A percentile compares a stretch with the other conserved stretches of the same genome.
These are phyloP conservation scores for Colletotrichum chrysophilum DNA, from an alignment of 2,329 filamentous ascomycete species.

Conservation along the genomic window DNA sequence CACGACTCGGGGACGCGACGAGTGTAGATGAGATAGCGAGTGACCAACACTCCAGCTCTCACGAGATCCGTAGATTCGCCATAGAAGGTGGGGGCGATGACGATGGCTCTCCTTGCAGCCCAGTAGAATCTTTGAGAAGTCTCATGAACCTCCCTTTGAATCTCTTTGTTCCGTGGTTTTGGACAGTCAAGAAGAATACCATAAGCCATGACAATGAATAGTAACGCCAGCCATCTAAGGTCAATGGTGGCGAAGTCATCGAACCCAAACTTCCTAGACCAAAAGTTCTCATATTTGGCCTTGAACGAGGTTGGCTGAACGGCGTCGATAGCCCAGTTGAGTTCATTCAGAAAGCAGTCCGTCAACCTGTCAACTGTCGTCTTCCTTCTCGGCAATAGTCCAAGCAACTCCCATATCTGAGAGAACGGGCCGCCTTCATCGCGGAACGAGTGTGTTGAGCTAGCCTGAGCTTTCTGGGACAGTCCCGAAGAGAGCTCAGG, in stretches of 20 bases:
- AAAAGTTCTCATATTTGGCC: slow-evolving; percentile 41
- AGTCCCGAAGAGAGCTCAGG: slow-evolving; percentile 27
- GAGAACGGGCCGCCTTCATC: slow-evolving; percentile 29
- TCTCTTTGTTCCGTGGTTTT: slow-evolving; percentile 32
- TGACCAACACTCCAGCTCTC: slow-evolving; percentile 42
- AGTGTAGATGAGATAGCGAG: slow-evolving; percentile 43
- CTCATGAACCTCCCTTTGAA: slow-evolving; percentile 39
- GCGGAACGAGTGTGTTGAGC: slow-evolving; percentile 12
- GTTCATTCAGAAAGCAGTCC: slow-evolving; percentile 36
- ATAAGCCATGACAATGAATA: slow-evolving; percentile 45
- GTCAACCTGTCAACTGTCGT: slow-evolving; percentile 39
- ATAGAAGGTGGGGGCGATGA: slow-evolving; percentile 45
- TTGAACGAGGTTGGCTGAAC: slow-evolving; percentile 38
- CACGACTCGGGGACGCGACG: slow-evolving; percentile 42
- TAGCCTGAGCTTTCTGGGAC: slow-evolving; percentile 23
- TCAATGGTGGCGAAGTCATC: slow-evolving; percentile 44
- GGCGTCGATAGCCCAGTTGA: slow-evolving; percentile 41
- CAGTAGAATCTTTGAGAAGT: slow-evolving; percentile 45
- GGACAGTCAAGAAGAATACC: slow-evolving; percentile 41
- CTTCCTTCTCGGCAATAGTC: slow-evolving; percentile 40
- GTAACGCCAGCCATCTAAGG: slow-evolving; percentile 43
- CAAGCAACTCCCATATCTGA: slow-evolving; percentile 46
- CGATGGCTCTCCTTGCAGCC: slow-evolving; percentile 41
- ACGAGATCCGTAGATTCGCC: slow-evolving; percentile 45
- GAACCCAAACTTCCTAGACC: slow-evolving; percentile 41